Conservation (phyloP, 2,329 filamentous ascomycete species). For the Phialophora macrospora region DNA sequence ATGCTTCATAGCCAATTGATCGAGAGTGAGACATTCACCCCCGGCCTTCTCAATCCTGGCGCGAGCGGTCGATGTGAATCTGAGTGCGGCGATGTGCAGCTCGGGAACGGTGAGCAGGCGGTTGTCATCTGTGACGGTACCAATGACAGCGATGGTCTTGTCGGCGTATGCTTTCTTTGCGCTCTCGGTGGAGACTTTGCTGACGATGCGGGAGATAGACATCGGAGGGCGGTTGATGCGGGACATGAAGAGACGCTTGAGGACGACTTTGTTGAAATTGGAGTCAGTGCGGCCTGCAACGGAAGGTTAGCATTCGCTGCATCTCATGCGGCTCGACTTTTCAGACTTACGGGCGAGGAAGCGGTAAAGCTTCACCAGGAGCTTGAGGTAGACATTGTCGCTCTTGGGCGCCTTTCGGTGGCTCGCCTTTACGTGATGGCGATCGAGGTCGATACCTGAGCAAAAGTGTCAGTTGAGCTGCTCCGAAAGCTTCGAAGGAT, state of each 20-base stretch:
- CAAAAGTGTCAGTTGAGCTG: conserved; percentile 18
- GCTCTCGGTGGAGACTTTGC: conserved; percentile 57
- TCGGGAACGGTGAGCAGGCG: conserved; percentile 89
- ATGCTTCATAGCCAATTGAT: conserved; percentile 93
- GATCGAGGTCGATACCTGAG: conserved; percentile 62
- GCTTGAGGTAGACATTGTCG: conserved; percentile 96
- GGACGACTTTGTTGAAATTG: conserved; percentile 98
- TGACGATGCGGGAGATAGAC: conserved; percentile 86
- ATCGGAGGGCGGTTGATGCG: conserved; percentile 97
- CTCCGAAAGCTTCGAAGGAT: background rate
- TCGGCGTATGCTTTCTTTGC: conserved; percentile 62
- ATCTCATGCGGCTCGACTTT: conserved; percentile 4
- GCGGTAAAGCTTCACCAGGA: conserved; percentile 97
- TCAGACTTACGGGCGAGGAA: conserved; percentile 84
- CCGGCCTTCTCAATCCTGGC: conserved; percentile 92
- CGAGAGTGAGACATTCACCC: conserved; percentile 92
- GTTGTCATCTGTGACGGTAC: conserved; percentile 97
- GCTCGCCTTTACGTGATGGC: conserved; percentile 66
- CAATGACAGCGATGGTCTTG: conserved; percentile 92
- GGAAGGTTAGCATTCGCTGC: conserved; percentile 23
- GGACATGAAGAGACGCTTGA: conserved; percentile 97
- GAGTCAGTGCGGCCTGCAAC: conserved; percentile 85
- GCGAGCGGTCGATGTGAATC: conserved; percentile 94
- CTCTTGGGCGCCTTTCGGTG: conserved; percentile 97
- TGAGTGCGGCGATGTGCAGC: conserved; percentile 88